phyloP scores from a whole-genome alignment of 2,329 filamentous ascomycete species.

The Verticillium dahliae region DNA sequence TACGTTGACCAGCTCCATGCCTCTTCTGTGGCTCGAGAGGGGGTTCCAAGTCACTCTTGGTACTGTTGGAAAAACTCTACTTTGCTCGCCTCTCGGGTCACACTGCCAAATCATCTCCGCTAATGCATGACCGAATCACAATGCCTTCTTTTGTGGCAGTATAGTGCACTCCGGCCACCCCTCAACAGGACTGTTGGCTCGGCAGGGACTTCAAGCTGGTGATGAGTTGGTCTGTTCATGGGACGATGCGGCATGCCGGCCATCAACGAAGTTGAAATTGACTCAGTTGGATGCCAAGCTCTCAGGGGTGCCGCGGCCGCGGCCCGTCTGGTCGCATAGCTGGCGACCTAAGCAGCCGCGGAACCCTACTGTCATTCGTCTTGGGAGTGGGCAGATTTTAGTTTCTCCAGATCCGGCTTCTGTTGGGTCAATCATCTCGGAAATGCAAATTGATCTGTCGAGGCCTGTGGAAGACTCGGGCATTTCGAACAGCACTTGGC shows the following conservation, averaged over 20 bases:
- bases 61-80: background rate
- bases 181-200: background rate
- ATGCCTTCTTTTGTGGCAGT: background rate
- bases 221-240: background rate
- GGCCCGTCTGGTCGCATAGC: constrained; percentile 3
- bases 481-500: too few species aligned
- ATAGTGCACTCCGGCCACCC: background rate
- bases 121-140: constrained; percentile 2
- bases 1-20: background rate
- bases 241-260: background rate
- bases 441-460: background rate
- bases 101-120: background rate
- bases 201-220: background rate
- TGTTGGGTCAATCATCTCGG: background rate
- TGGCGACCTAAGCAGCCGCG: background rate
- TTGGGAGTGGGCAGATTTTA: background rate
- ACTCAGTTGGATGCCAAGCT: background rate
- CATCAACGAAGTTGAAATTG: background rate
- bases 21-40: background rate
- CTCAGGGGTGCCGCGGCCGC: constrained; percentile 1
- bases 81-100: background rate
- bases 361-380: background rate
- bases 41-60: background rate
- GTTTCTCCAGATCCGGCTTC: background rate
- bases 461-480: background rate